Percentiles rank a stretch among this genome's conserved stretches.
These are phyloP conservation scores for Wickerhamomyces sp. DNA, from an alignment of 1,139 yeast genomes.

Conservation along the genomic window DNA sequence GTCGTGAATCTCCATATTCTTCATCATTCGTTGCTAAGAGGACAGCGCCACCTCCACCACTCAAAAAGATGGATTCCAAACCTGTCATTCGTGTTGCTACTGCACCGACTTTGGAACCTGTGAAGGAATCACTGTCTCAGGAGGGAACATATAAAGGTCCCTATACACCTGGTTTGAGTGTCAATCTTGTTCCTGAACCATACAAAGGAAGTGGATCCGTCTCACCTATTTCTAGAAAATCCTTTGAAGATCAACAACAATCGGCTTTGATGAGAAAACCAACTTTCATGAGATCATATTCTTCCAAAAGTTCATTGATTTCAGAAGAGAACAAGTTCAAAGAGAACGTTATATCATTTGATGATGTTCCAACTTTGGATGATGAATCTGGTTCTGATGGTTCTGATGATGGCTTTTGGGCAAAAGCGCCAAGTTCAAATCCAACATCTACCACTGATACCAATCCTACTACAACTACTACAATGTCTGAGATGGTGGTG, in stretches of 20 bases:
- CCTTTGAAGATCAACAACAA: constrained; percentile 7
- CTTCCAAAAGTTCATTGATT: constrained; percentile 1
- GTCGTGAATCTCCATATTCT: constrained; percentile 69
- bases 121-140: constrained; percentile 18
- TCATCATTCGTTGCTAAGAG: constrained; percentile 54
- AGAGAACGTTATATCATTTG: constrained; percentile 68
- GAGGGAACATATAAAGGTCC: constrained; percentile 25
- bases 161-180: constrained; percentile 36
- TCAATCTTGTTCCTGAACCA: constrained; percentile 35
- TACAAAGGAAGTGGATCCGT: constrained; percentile 31
- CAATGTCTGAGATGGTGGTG: constrained; percentile 44
- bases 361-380: constrained; percentile 55
- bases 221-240: constrained; percentile 23
- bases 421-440: constrained; percentile 36
- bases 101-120: constrained; percentile 15
- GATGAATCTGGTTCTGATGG: constrained; percentile 40
- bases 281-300: not conserved
- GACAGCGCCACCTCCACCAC: constrained; percentile 74
- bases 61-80: constrained; percentile 9
- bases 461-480: not conserved
- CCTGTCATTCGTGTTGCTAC: constrained; percentile 17
- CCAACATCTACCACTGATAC: constrained; percentile 9
- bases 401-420: constrained; percentile 57
- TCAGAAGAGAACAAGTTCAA: constrained; percentile 47
- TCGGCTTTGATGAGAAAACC: not conserved